phyloP scores from a whole-genome alignment of 331 rosid genomes.

The Arachis monticola region DNA sequence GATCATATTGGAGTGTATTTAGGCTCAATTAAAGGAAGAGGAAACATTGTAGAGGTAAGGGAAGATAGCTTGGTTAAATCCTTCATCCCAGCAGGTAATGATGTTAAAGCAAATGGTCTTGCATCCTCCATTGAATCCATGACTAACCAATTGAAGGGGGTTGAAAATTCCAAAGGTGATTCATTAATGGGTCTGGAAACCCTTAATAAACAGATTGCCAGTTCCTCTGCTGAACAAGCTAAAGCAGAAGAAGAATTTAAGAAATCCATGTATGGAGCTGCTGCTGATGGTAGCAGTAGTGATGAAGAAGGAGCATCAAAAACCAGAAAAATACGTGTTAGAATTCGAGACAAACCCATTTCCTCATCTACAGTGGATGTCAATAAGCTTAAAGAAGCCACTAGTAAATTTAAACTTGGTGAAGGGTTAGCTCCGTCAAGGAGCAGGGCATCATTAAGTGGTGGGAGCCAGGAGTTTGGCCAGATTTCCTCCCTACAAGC shows the following conservation, averaged over 20 bases:
- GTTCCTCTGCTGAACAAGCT: constrained; percentile 77
- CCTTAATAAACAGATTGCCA: constrained; percentile 55
- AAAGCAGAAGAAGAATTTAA: constrained; percentile 98
- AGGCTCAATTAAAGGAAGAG: constrained; percentile 93
- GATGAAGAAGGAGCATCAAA: constrained; percentile 93
- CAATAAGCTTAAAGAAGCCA: constrained; percentile 93
- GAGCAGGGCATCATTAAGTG: constrained; percentile 70
- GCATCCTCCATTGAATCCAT: constrained; percentile 47
- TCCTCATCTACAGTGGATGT: constrained; percentile 79
- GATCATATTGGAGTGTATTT: constrained; percentile 95
- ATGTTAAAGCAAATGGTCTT: constrained; percentile 57
- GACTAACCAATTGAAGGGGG: constrained; percentile 54
- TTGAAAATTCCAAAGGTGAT: constrained; percentile 56
- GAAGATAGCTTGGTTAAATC: constrained; percentile 85
- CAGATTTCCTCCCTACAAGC: constrained; percentile 65
- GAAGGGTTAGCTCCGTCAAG: constrained; percentile 72
- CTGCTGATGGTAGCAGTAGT: constrained; percentile 91
- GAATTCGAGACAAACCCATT: constrained; percentile 88
- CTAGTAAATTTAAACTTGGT: constrained; percentile 81
- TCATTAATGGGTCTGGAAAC: constrained; percentile 73
- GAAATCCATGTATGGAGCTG: constrained; percentile 83
- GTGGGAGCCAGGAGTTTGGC: constrained; percentile 79
- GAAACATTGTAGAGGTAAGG: constrained; percentile 90
- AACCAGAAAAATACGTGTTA: constrained; percentile 73
- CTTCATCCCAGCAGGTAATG: constrained; percentile 55